These are phyloP conservation scores for Orbilia oligospora DNA, from an alignment of 2,329 filamentous ascomycete species.

Conservation along the genomic window DNA sequence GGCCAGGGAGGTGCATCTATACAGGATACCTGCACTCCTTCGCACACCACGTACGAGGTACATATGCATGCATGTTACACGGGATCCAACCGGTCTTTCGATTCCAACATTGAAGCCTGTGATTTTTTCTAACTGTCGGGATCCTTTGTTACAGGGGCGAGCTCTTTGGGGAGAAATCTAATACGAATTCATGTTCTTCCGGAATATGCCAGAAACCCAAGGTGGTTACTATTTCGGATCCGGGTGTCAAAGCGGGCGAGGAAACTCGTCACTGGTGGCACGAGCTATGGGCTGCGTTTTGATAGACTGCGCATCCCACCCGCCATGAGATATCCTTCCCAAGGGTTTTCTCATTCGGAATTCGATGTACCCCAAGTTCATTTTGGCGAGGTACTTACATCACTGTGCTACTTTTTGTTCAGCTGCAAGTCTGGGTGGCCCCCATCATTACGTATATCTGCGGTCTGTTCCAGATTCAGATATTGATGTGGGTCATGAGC, in stretches of 20 bases:
- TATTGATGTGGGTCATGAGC: slow-evolving; percentile 20
- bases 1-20: not conserved
- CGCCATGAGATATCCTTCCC: not conserved
- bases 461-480: not conserved
- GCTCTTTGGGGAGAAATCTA: not conserved
- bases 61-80: no score
- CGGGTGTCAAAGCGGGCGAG: slow-evolving; percentile 7
- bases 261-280: slow-evolving; percentile 2
- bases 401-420: not conserved
- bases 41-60: not conserved
- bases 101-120: not conserved
- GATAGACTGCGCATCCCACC: not conserved
- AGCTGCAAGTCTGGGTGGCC: not conserved
- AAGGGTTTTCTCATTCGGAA: not conserved
- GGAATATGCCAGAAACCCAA: slow-evolving; percentile 17
- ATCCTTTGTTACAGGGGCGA: not conserved
- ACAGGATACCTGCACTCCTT: slow-evolving; percentile 8
- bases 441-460: slow-evolving; percentile 16
- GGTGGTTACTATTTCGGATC: slow-evolving; percentile 19
- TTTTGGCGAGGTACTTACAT: slow-evolving; percentile 11
- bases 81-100: slow-evolving; percentile 6
- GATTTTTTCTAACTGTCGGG: slow-evolving; percentile 6
- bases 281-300: not conserved
- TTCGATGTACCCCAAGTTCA: not conserved
- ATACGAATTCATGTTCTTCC: not conserved